These are phyloP conservation scores for Jimgerdemannia lactiflua DNA, from an alignment of 192 early-diverging fungal genomes.

Conservation along the genomic window DNA sequence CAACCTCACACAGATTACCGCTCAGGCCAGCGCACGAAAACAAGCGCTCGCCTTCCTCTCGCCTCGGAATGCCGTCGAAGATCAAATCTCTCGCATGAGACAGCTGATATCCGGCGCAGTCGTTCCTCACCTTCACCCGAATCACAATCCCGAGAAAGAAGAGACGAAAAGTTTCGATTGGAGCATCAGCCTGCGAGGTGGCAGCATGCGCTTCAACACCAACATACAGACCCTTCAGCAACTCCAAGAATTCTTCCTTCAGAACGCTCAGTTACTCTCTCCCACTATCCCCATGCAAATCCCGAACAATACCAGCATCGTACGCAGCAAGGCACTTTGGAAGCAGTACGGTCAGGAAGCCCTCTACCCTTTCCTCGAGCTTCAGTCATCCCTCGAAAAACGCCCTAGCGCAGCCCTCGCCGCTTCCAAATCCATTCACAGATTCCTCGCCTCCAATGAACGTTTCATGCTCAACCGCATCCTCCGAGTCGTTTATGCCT, in stretches of 20 bases:
- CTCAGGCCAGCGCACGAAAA: no score
- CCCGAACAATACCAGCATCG: not conserved
- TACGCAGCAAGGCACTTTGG: not conserved
- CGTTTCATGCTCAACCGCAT: not conserved
- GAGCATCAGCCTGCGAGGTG: not conserved
- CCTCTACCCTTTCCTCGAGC: not conserved
- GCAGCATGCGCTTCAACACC: not conserved
- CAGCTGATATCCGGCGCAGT: no score
- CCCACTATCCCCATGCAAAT: not conserved
- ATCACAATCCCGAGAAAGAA: no score
- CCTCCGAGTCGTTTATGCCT: not conserved
- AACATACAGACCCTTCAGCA: not conserved
- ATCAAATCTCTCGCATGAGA: no score
- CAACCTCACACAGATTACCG: not conserved
- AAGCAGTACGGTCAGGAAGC: not conserved
- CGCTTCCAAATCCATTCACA: not conserved
- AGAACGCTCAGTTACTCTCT: not conserved
- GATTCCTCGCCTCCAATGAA: not conserved
- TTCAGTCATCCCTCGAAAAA: not conserved
- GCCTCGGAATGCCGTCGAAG: no score
- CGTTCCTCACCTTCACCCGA: no score
- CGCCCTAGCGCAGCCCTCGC: not conserved
- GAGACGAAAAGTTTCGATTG: not conserved
- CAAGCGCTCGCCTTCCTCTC: no score
- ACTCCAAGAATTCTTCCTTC: not conserved